Conservation (phyloP, 768 basidiomycete species). For the Dendrothele bispora region DNA sequence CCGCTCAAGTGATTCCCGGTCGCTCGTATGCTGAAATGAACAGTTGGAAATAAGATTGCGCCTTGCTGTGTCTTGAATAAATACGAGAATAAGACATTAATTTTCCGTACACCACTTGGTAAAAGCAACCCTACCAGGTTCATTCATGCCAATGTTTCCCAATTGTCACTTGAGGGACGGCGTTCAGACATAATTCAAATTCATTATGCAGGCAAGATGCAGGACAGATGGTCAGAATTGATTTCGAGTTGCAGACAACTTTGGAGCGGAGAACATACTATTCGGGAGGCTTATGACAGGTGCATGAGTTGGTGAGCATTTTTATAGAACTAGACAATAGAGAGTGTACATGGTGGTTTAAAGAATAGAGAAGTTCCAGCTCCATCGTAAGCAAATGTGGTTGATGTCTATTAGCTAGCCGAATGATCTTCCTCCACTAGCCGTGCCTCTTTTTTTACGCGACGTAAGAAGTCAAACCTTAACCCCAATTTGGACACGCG, state of each 20-base stretch:
- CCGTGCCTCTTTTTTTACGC: conserved; percentile 3
- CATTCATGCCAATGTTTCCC: conserved; percentile 9
- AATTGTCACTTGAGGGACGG: neutral
- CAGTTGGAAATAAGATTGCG: conserved; percentile 11
- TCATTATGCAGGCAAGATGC: conserved; percentile 11
- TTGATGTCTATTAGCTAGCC: conserved; percentile 7
- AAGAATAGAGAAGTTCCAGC: conserved; percentile 10
- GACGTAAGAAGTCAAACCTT: conserved; percentile 13
- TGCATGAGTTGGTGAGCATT: conserved; percentile 6
- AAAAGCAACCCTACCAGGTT: conserved; percentile 5
- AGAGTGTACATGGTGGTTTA: conserved; percentile 14
- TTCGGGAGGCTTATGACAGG: conserved; percentile 9
- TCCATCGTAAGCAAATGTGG: conserved; percentile 8
- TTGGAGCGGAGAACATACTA: conserved; percentile 13
- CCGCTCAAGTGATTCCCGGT: conserved; percentile 7
- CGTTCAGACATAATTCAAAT: no score
- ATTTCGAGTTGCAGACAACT: conserved; percentile 9
- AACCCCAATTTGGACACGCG: neutral
- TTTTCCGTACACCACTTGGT: conserved; percentile 13
- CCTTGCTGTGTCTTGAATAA: conserved; percentile 14
- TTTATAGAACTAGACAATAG: conserved; percentile 18
- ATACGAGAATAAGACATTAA: conserved; percentile 9
- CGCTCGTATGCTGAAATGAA: neutral
- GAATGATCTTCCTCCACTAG: conserved; percentile 11
- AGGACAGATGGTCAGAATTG: conserved; percentile 9